These are phyloP conservation scores for Trichophyton verrucosum DNA, from an alignment of 2,329 filamentous ascomycete genomes.

Conservation along the genomic window DNA sequence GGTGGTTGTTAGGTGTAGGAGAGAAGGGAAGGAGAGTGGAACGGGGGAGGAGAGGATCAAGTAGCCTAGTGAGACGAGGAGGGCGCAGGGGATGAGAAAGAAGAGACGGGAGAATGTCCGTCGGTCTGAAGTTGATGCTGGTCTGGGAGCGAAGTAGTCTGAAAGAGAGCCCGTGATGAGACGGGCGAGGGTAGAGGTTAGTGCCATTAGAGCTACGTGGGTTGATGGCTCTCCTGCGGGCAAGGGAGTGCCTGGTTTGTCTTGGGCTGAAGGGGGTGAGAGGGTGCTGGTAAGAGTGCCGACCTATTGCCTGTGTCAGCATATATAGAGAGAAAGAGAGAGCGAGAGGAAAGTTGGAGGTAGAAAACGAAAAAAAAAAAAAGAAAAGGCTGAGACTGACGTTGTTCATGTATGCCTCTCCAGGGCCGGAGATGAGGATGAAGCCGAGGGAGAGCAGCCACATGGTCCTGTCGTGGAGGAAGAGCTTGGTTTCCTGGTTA, in stretches of 20 bases:
- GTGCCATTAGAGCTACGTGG: conserved; percentile 82
- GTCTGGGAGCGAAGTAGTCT: conserved; percentile 64
- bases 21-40: conserved; percentile 61
- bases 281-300: conserved; percentile 86
- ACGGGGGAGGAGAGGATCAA: conserved; percentile 66
- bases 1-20: conserved; percentile 77
- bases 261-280: conserved; percentile 46
- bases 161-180: conserved; percentile 82
- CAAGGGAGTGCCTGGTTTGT: conserved; percentile 29
- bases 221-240: conserved; percentile 57
- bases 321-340: background rate
- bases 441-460: conserved; percentile 88
- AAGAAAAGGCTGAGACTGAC: conserved; percentile 19
- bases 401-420: conserved; percentile 98
- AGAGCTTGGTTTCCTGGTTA: conserved; percentile 78
- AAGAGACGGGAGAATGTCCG: conserved; percentile 62
- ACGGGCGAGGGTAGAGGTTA: conserved; percentile 81
- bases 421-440: conserved; percentile 83
- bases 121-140: conserved; percentile 26
- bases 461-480: conserved; percentile 83
- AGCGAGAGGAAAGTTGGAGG: background rate
- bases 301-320: conserved; percentile 33
- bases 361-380: background rate
- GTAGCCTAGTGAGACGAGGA: conserved; percentile 63
- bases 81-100: conserved; percentile 64